These are phyloP conservation scores for Penicillium hesseltinei DNA, from an alignment of 2,329 filamentous ascomycete species.

Conservation along the genomic window DNA sequence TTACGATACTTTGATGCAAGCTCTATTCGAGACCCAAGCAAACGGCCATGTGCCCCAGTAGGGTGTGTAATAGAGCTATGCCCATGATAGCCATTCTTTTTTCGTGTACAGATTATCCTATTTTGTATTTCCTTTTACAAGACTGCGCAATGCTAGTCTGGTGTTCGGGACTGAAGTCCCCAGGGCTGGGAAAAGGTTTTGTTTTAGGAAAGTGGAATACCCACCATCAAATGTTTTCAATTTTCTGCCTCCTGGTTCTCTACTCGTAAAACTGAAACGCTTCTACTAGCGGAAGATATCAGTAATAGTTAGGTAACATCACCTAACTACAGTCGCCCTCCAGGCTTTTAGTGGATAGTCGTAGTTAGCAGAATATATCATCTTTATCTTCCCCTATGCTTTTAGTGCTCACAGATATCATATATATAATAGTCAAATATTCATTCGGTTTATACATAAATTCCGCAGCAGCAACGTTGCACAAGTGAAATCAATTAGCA, in stretches of 20 bases:
- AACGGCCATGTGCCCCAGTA: constrained; percentile 30
- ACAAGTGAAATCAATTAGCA: no score
- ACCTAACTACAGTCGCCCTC: no score
- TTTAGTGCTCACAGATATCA: no score
- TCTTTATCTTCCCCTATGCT: no score
- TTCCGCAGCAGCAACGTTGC: no score
- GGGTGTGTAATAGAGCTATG: constrained; percentile 14
- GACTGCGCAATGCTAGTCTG: constrained; percentile 9
- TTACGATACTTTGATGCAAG: constrained; percentile 43
- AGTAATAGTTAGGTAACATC: no score
- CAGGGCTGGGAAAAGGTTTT: constrained; percentile 6
- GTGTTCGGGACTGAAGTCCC: constrained; percentile 13
- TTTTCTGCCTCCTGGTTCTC: constrained; percentile 3
- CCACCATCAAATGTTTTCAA: constrained; percentile 9
- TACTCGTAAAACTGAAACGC: constrained; percentile 5
- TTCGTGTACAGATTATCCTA: constrained; percentile 20
- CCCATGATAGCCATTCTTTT: constrained; percentile 9
- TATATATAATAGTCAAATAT: no score
- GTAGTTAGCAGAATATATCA: no score
- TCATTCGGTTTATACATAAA: no score
- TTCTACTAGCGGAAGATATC: neutral
- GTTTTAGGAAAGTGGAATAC: constrained; percentile 21
- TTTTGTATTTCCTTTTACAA: constrained; percentile 11
- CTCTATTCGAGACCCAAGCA: constrained; percentile 38
- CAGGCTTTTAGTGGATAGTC: no score